Base-by-base conservation (phyloP, 2,329 filamentous ascomycete genomes). In the Pyrenophora tritici-repentis region DNA sequence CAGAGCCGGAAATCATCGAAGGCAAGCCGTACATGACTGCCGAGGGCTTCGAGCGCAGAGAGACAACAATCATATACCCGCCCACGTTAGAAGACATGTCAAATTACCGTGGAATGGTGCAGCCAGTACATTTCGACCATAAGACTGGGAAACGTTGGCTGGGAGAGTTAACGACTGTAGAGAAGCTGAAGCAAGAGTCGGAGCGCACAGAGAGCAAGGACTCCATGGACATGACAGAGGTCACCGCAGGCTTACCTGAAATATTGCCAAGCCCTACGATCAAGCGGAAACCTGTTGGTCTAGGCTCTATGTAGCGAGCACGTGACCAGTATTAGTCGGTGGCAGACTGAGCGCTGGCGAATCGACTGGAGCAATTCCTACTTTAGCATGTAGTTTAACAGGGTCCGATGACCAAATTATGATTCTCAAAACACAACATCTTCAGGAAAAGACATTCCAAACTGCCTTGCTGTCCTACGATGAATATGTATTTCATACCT, bases 51-150 rank as follows among this genome's bases (percentile, higher is more conserved):
- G 61, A 71, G 49, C 70, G 72, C 22, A 77, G 71, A 14, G 75
- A 80, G 53, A 74, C 73, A 4, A 78, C 73, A 4, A 78, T 76
- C 65, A 66, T 79, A 1, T 76, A 81, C 56, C 73, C 76, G 24
- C 77, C 78, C 1, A 72, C 66, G 1, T 44, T 78, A 3, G 74
- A 76, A 44, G 63, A 71, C 36, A 58, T 71, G 49, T 62, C 56
- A 3, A 42, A 47, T 1, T 71, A 71, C 32, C 40, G 35, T 2
- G 69, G 70, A 12, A 57, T 61, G 6, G 61, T 71, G 3, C 53
- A 66, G 17, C 60, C 64, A 1, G 60, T 73, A 16, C 62, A 69
- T 16, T 73, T 73, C 36, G 54, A 63, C 22, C 63, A 68, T 41
- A 63, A 66, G 36, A 65, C 63, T n/a, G 62, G 63, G 10, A 47